A percentile compares a stretch with the other conserved stretches of the same genome.
Conservation (phyloP, 2,329 filamentous ascomycete genomes). For the Trematosphaeria pertusa region DNA sequence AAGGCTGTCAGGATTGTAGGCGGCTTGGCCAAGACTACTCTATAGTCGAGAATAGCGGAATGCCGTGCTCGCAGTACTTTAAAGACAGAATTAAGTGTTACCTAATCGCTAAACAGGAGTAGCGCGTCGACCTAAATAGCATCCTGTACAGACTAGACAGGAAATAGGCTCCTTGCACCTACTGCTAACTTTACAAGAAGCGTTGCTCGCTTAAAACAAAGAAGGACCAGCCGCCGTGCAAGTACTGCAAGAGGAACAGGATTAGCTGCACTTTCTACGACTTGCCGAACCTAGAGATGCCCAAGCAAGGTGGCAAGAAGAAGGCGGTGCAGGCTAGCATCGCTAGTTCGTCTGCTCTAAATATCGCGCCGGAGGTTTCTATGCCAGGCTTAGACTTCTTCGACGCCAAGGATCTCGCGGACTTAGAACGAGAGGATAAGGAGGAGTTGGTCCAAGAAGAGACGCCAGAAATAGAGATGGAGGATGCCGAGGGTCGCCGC, state of each 20-base stretch:
- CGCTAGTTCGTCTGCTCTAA: not conserved
- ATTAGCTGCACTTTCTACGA: conserved; percentile 38
- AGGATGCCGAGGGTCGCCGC: conserved; percentile 32
- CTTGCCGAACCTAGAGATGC: conserved; percentile 11
- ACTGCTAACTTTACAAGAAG: conserved; percentile 36
- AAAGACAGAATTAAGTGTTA: conserved; percentile 35
- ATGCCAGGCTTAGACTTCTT: conserved; percentile 4
- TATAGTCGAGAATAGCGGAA: conserved; percentile 38
- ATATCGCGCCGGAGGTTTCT: conserved; percentile 7
- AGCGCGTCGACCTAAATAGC: conserved; percentile 28
- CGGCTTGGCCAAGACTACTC: conserved; percentile 25
- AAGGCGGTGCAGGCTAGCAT: not conserved
- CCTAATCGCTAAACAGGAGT: too few relatives aligned
- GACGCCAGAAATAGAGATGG: conserved; percentile 33
- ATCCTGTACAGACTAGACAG: conserved; percentile 26
- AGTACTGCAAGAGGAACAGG: conserved; percentile 31
- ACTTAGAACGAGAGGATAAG: not conserved
- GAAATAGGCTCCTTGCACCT: conserved; percentile 30
- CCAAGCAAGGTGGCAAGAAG: conserved; percentile 10
- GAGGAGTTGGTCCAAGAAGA: conserved; percentile 15
- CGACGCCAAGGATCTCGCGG: conserved; percentile 3
- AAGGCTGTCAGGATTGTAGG: conserved; percentile 46
- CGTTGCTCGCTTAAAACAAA: conserved; percentile 42
- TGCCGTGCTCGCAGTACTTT: conserved; percentile 30
- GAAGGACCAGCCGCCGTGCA: conserved; percentile 40